Evolutionary conservation across 306 rosid genomes (phyloP).

Genomic region (Acacia acuminata): DNA sequence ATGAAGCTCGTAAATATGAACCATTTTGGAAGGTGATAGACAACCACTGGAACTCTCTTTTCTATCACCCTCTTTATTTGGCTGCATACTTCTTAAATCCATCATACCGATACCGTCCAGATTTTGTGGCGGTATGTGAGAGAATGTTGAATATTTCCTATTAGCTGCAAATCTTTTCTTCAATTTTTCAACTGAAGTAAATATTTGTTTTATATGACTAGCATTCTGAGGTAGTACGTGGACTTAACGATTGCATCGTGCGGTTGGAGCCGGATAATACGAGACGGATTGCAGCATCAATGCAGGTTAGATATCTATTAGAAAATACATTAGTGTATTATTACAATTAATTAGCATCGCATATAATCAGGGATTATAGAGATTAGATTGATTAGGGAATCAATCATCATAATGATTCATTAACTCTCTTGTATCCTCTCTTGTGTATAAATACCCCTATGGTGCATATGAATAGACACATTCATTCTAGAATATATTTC

Average conservation of each 20-base stretch:
- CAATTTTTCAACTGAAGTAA: slow-evolving; percentile 42
- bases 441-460: no score
- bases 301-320: slow-evolving; percentile 56
- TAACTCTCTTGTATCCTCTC: no score
- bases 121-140: slow-evolving; percentile 73
- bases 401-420: no score
- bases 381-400: no score
- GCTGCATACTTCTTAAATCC: slow-evolving; percentile 94
- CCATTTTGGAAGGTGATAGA: slow-evolving; percentile 91
- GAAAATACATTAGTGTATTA: no score
- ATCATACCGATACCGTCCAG: slow-evolving; percentile 79
- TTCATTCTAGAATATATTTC: no score
- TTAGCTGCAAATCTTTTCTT: slow-evolving; percentile 30
- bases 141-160: slow-evolving; percentile 28
- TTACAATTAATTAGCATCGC: no score
- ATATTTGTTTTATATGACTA: slow-evolving; percentile 38
- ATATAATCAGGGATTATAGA: no score
- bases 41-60: slow-evolving; percentile 70
- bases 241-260: slow-evolving; percentile 83
- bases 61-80: slow-evolving; percentile 81
- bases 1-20: slow-evolving; percentile 73
- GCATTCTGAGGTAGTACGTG: slow-evolving; percentile 88
- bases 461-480: no score
- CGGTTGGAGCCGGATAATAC: slow-evolving; percentile 79
- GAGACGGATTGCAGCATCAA: slow-evolving; percentile 82